A percentile compares a stretch with the other conserved stretches of the same genome.
phyloP scores from a whole-genome alignment of 805 yeast genomes.

The Starmera amethionina region DNA sequence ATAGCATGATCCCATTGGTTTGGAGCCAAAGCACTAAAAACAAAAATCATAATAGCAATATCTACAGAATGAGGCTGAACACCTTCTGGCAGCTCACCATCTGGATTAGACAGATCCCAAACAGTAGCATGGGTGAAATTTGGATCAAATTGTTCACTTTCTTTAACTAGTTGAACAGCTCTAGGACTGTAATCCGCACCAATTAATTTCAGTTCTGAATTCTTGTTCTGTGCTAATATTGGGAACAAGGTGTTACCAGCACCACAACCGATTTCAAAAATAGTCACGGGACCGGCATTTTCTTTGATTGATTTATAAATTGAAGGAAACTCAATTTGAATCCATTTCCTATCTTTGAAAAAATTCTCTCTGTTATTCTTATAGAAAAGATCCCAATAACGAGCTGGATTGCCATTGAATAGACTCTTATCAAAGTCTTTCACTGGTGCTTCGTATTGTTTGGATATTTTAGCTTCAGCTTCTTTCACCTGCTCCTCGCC shows the following conservation, averaged over 20 bases:
- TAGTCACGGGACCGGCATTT: slow-evolving; percentile 59
- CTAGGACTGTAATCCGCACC: slow-evolving; percentile 88
- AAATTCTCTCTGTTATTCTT: slow-evolving; percentile 86
- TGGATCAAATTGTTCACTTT: slow-evolving; percentile 48
- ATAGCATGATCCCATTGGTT: slow-evolving; percentile 84
- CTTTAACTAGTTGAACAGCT: slow-evolving; percentile 79
- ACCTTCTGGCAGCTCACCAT: slow-evolving; percentile 71
- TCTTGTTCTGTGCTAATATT: slow-evolving; percentile 70
- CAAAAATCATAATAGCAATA: slow-evolving; percentile 90
- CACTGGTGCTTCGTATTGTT: slow-evolving; percentile 81
- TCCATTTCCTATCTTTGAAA: slow-evolving; percentile 95
- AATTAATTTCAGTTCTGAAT: slow-evolving; percentile 58
- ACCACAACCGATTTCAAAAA: slow-evolving; percentile 94
- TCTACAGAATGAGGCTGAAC: slow-evolving; percentile 77
- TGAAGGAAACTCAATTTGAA: slow-evolving; percentile 86
- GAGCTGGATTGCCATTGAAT: slow-evolving; percentile 80
- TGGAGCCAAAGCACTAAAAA: slow-evolving; percentile 87
- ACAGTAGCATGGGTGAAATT: slow-evolving; percentile 72
- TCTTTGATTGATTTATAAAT: slow-evolving; percentile 69
- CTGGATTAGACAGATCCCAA: slow-evolving; percentile 87
- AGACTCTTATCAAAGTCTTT: slow-evolving; percentile 70
- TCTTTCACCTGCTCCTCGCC: slow-evolving; percentile 77
- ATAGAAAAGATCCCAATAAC: slow-evolving; percentile 92
- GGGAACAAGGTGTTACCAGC: slow-evolving; percentile 98
- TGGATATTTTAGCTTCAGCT: slow-evolving; percentile 64